Conservation (phyloP, 257 asterid genomes). For the Leonotis leonurus region DNA sequence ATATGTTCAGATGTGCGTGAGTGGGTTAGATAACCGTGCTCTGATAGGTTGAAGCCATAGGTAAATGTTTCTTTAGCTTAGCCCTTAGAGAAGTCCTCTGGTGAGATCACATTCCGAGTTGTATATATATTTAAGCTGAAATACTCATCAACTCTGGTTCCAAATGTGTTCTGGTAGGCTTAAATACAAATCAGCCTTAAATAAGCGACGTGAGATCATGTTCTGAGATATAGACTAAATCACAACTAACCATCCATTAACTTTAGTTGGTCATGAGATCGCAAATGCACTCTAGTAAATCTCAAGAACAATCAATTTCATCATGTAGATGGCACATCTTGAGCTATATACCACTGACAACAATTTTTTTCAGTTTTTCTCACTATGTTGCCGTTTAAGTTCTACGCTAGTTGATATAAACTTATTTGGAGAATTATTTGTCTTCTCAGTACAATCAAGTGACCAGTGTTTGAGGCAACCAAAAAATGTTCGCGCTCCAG, state of each 20-base stretch:
- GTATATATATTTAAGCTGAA: too few species aligned
- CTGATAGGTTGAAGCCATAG: background rate
- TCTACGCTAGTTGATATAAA: background rate
- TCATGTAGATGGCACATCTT: background rate
- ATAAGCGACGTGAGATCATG: too few species aligned
- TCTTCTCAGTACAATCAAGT: slow-evolving; percentile 29
- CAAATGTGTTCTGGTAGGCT: too few species aligned
- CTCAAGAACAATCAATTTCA: background rate
- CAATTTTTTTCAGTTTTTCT: background rate
- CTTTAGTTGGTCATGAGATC: background rate
- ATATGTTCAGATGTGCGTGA: background rate
- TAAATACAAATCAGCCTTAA: too few species aligned
- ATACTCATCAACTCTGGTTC: too few species aligned
- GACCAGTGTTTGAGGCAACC: slow-evolving; percentile 23
- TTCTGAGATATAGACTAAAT: background rate
- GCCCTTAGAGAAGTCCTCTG: background rate
- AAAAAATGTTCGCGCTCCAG: slow-evolving; percentile 22
- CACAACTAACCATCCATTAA: background rate
- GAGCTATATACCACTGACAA: background rate
- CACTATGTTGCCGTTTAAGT: background rate
- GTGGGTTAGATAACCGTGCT: background rate
- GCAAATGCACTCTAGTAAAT: background rate
- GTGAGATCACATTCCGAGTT: too few species aligned
- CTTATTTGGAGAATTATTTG: slow-evolving; percentile 6
- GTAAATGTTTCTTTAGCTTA: background rate